Evolutionary conservation across 148 eudicot genomes (phyloP).

Genomic region (Rhododendron vialii): DNA sequence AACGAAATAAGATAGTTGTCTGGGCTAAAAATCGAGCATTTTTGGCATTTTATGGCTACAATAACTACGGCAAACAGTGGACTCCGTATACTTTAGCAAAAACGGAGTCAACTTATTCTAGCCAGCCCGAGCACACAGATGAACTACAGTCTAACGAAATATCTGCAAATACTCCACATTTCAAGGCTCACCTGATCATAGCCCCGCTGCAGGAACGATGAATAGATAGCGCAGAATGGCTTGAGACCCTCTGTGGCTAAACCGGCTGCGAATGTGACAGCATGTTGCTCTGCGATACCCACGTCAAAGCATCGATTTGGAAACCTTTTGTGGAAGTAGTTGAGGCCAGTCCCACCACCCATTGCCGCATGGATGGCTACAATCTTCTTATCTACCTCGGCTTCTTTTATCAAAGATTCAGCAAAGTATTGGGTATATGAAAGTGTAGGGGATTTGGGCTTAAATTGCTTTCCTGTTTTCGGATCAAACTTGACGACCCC

Average conservation of each 20-base stretch:
- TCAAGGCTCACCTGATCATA: conserved; percentile 33
- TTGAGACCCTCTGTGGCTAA: conserved; percentile 39
- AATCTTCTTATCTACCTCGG: conserved; percentile 28
- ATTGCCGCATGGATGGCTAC: conserved; percentile 42
- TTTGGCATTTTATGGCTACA: no score
- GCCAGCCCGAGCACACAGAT: no score
- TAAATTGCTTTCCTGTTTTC: conserved; percentile 23
- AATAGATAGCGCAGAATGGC: conserved; percentile 40
- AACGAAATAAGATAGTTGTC: no score
- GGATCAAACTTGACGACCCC: conserved; percentile 34
- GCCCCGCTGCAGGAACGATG: conserved; percentile 39
- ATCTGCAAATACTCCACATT: no score
- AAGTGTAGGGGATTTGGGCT: conserved; percentile 15
- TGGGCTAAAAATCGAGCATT: no score
- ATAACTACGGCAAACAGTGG: no score
- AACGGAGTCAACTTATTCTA: no score
- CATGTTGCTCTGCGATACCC: conserved; percentile 47
- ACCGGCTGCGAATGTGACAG: conserved; percentile 44
- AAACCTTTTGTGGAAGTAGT: conserved; percentile 25
- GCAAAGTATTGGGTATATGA: conserved; percentile 39
- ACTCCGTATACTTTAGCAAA: no score
- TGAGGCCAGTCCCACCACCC: conserved; percentile 45
- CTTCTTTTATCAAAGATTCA: conserved; percentile 33
- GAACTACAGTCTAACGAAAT: no score
- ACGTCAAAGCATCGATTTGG: conserved; percentile 37